A percentile compares a stretch with the other conserved stretches of the same genome.
phyloP scores from a whole-genome alignment of 306 rosid genomes.

The Betula pendula region DNA sequence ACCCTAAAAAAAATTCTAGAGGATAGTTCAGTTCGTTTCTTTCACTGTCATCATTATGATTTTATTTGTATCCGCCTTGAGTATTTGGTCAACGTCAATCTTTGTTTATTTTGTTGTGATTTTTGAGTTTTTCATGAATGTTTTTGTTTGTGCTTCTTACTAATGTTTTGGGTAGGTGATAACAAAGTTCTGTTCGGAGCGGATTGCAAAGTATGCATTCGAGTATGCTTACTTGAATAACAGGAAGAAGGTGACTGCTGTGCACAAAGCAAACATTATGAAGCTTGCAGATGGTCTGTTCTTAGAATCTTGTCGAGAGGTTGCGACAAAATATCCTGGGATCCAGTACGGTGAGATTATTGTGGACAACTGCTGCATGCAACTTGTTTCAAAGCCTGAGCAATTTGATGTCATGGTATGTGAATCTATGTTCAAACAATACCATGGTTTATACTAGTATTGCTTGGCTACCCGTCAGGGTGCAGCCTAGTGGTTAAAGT shows the following conservation, averaged over 20 bases:
- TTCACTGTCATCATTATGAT: too few species aligned
- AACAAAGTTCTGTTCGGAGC: conserved; percentile 90
- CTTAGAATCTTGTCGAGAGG: conserved; percentile 85
- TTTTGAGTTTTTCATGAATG: too few species aligned
- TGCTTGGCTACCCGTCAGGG: not conserved
- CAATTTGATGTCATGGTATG: conserved; percentile 96
- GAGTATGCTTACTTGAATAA: conserved; percentile 89
- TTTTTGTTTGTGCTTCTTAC: conserved; percentile 40
- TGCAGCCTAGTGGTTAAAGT: too few species aligned
- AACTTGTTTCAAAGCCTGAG: conserved; percentile 85
- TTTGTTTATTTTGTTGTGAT: too few species aligned
- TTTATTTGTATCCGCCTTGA: too few species aligned
- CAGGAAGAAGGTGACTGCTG: conserved; percentile 94
- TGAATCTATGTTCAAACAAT: not conserved
- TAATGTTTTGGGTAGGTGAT: conserved; percentile 65
- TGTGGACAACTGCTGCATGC: conserved; percentile 97
- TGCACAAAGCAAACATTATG: conserved; percentile 97
- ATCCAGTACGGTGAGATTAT: conserved; percentile 70
- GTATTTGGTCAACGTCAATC: too few species aligned
- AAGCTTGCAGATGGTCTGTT: conserved; percentile 89
- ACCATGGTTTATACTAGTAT: not conserved
- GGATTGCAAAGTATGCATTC: conserved; percentile 81
- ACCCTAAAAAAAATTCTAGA: too few species aligned
- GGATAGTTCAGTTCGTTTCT: too few species aligned
- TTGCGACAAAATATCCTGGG: conserved; percentile 67